Base-by-base conservation (phyloP, 106 monocot genomes). In the Phalaenopsis equestris region DNA sequence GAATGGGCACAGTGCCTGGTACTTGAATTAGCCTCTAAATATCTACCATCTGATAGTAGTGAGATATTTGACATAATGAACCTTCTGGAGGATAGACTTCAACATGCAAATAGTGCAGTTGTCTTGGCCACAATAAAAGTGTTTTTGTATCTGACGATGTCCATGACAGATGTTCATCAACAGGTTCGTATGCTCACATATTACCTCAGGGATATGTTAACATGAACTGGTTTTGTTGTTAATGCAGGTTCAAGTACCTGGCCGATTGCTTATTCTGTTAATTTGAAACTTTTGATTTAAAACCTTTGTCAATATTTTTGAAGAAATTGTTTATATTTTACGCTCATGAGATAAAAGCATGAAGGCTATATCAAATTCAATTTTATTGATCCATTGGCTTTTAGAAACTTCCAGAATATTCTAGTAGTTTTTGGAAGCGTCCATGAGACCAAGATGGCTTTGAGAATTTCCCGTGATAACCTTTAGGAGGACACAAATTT, bases 41-140 rank as follows among this genome's bases (percentile, higher is more conserved):
- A 95, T 75, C 86, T 95, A 83, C 99, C 95, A 23, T 75, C 88
- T 77, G 95, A 99, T 78, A 93, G 72, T 79, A 91, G 79, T 77
- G 99, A 99, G 46, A 95, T 99, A 81, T 99, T 99, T 90, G 95
- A 99, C 80, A 90, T 99, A 79, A 99, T 99, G 94, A 99, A 99
- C 81, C 91, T 99, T 78, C 88, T 99, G n/a, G 99, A 99, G 83
- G 99, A 99, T 83, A 90, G 99, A 43, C 95, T 99, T 83, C 99
- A 99, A 72, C 99, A 99, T 90, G 99, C 91, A 77, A 99, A 99
- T 82, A 86, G 95, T 78, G 95, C 99, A 83, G 99, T 99, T 82
- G 99, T 95, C 75, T 90, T 99, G 77, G 95, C 95, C 21, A 91
- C 94, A 77, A 95, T 95, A 80, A 99, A 99, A 82, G 85, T 95